Conservation (phyloP, 2,329 filamentous ascomycete species). For the Neonectria magnoliae region DNA sequence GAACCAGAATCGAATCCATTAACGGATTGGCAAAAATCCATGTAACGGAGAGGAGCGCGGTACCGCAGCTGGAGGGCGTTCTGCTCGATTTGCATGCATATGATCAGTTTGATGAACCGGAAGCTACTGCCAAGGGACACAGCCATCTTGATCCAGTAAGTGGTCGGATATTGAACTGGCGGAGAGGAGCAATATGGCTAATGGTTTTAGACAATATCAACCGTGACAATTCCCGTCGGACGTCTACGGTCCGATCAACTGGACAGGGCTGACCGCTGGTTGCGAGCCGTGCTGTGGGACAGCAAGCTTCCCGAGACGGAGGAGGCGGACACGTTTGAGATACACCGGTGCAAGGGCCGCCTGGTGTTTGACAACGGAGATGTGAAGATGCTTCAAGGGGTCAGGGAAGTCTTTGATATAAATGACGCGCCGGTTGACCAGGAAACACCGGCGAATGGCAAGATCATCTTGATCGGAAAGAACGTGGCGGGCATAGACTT, state of each 20-base stretch:
- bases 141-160: slow-evolving; percentile 89
- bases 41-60: slow-evolving; percentile 80
- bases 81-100: slow-evolving; percentile 93
- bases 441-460: slow-evolving; percentile 54
- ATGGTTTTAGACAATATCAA: slow-evolving; percentile 77
- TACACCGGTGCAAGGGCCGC: slow-evolving; percentile 89
- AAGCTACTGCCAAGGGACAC: slow-evolving; percentile 80
- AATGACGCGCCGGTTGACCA: slow-evolving; percentile 65
- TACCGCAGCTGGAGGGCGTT: slow-evolving; percentile 85
- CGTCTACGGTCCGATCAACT: slow-evolving; percentile 67
- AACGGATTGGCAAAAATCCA: slow-evolving; percentile 90
- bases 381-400: slow-evolving; percentile 86
- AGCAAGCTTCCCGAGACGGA: slow-evolving; percentile 63
- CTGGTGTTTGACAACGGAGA: slow-evolving; percentile 72
- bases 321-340: slow-evolving; percentile 67
- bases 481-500: slow-evolving; percentile 63
- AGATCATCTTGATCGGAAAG: slow-evolving; percentile 72
- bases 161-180: slow-evolving; percentile 22
- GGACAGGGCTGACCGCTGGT: slow-evolving; percentile 77
- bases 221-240: slow-evolving; percentile 76
- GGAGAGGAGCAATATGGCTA: slow-evolving; percentile 23
- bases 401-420: slow-evolving; percentile 93
- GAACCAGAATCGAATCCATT: slow-evolving; percentile 80
- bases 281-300: slow-evolving; percentile 88
- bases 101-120: slow-evolving; percentile 79